phyloP scores from a whole-genome alignment of 768 basidiomycete genomes.

The Hydnomerulius pinastri region DNA sequence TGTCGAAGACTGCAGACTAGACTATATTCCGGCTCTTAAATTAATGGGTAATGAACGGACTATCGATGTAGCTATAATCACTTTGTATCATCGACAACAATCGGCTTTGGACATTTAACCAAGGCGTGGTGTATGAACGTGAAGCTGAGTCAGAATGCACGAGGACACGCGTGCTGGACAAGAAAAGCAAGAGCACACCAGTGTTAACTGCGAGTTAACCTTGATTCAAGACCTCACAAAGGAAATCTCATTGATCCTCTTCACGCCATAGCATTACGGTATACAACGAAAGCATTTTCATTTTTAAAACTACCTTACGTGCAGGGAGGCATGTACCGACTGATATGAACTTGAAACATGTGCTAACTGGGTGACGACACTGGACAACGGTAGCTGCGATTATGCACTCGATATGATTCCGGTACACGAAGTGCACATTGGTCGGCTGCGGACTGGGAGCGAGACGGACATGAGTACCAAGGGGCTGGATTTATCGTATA shows the following conservation, averaged over 20 bases:
- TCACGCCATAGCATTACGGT: constrained; percentile 18
- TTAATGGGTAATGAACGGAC: constrained; percentile 30
- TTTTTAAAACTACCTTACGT: constrained; percentile 16
- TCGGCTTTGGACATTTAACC: too few relatives aligned
- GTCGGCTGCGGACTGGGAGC: constrained; percentile 1
- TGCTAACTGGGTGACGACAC: constrained; percentile 3
- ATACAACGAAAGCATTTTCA: constrained; percentile 8
- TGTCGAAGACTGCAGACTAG: constrained; percentile 43
- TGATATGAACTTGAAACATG: constrained; percentile 3
- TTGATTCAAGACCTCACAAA: constrained; percentile 20
- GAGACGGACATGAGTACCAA: constrained; percentile 1
- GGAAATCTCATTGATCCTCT: constrained; percentile 9
- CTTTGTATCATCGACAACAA: constrained; percentile 5
- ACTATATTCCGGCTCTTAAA: constrained; percentile 27
- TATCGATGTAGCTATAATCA: constrained; percentile 10
- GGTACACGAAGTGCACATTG: constrained; percentile 3
- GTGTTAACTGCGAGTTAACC: constrained; percentile 17
- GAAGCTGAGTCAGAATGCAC: background rate
- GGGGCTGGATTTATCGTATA: constrained; percentile 9
- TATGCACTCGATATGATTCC: constrained; percentile 9
- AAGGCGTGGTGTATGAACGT: background rate
- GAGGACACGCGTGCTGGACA: background rate
- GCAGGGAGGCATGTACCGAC: constrained; percentile 3
- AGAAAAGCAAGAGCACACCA: constrained; percentile 4
- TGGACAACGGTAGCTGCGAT: background rate